Base-by-base conservation (phyloP, 306 rosid species). In the Trifolium repens region DNA sequence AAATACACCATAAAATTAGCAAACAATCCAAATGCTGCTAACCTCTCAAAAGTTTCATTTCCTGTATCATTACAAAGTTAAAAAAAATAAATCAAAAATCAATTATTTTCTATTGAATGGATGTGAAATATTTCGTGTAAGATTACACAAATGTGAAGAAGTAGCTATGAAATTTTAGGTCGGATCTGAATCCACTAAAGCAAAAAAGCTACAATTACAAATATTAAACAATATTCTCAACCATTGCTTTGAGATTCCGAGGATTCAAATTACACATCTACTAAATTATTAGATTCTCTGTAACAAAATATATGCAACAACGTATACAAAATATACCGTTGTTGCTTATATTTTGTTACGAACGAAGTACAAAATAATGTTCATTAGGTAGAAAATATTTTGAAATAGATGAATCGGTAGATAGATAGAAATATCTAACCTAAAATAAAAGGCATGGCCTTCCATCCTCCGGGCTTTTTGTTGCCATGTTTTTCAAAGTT, bases 1-100 rank as follows among this genome's bases (percentile, higher is more conserved):
- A 94, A 75, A 69, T 91, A 94, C 46, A 94, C 97, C 96, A 89
- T 87, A 13, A 94, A 92, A 34, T 94, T 94, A 0, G 96, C 93
- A 40, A 89, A 12, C 74, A 94, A 43, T 7, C 99, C 99, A 67
- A 89, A 76, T 4, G 78, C 8, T 8, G 96, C 99, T 84, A 94
- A 50, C 78, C 96, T 86, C 76, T 90, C 99, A 46, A 89, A 89
- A 14, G 96, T 78, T 82, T 94, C 98, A 85, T 91, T 94, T 57
- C 94, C 96, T 94, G 83, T 40, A 72, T 63, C 13, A 66, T 22
- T 2, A 11, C 32, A 44, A 42, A 64, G 8, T 34, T 13, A 13
- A 32, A 34, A 22, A 5, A 58, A 58, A 59, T 32, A 32, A 32
- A 32, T 32, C 35, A 32, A 32, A 32, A 32, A 32, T 32, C 35